A percentile compares a stretch with the other conserved stretches of the same genome.
These are phyloP conservation scores for Lentinula sp. DNA, from an alignment of 768 basidiomycete species.

Conservation along the genomic window DNA sequence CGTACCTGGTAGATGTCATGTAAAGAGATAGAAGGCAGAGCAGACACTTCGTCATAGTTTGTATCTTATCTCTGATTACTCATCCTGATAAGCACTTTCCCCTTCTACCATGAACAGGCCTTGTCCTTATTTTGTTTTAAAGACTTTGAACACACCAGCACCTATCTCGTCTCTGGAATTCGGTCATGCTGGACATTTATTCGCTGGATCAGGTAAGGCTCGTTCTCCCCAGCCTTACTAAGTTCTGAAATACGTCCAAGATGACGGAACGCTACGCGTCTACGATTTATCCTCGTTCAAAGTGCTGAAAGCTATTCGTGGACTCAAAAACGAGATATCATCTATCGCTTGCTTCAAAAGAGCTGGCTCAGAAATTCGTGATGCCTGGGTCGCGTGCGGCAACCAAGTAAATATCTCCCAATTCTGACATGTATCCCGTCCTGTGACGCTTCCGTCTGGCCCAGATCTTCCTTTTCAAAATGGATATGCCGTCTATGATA, in stretches of 20 bases:
- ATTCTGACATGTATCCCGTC: neutral
- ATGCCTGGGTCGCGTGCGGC: constrained; percentile 66
- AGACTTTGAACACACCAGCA: constrained; percentile 34
- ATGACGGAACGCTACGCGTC: constrained; percentile 64
- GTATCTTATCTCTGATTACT: too few relatives aligned
- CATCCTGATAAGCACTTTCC: neutral
- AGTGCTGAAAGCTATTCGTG: constrained; percentile 58
- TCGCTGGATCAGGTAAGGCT: constrained; percentile 54
- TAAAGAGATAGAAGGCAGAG: neutral
- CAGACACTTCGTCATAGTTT: neutral
- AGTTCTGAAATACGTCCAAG: constrained; percentile 21
- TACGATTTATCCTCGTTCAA: constrained; percentile 56
- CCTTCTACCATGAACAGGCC: neutral
- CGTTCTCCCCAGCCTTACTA: neutral
- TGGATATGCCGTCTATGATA: constrained; percentile 48
- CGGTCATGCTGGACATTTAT: constrained; percentile 40
- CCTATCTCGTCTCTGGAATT: constrained; percentile 51
- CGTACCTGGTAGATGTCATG: neutral
- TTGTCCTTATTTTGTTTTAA: neutral
- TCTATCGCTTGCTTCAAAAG: constrained; percentile 47
- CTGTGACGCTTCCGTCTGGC: neutral
- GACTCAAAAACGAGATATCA: constrained; percentile 52
- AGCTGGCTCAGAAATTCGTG: constrained; percentile 32
- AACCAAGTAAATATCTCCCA: constrained; percentile 32
- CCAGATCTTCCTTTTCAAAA: constrained; percentile 39